These are phyloP conservation scores for Sungouiella blattae DNA, from an alignment of 805 yeast genomes.

Conservation along the genomic window DNA sequence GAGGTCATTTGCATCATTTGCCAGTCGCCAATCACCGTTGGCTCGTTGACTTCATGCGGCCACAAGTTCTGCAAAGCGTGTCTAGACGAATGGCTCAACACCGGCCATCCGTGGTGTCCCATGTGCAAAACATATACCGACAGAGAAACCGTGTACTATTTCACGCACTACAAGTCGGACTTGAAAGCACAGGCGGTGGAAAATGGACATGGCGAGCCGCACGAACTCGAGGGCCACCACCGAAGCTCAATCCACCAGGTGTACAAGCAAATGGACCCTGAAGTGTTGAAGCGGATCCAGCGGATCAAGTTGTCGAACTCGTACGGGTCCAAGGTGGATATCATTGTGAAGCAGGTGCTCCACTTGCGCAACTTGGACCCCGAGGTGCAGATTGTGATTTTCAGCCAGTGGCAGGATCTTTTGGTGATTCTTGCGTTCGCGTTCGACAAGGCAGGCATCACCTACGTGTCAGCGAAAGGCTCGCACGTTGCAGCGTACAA, in stretches of 20 bases:
- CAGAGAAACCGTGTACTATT: slow-evolving; percentile 58
- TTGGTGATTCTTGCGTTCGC: slow-evolving; percentile 65
- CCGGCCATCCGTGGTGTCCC: slow-evolving; percentile 62
- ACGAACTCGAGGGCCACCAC: slow-evolving; percentile 7
- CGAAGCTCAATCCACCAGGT: slow-evolving; percentile 30
- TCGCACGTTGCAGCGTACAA: slow-evolving; percentile 13
- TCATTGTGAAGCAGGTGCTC: slow-evolving; percentile 67
- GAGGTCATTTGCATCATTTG: slow-evolving; percentile 74
- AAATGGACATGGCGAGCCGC: slow-evolving; percentile 15
- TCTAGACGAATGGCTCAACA: slow-evolving; percentile 64
- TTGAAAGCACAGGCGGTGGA: slow-evolving; percentile 46
- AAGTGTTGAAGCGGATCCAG: slow-evolving; percentile 42
- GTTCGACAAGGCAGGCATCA: slow-evolving; percentile 53
- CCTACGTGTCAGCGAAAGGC: slow-evolving; percentile 53
- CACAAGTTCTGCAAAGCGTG: slow-evolving; percentile 88
- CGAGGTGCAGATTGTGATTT: slow-evolving; percentile 74
- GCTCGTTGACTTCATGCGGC: slow-evolving; percentile 86
- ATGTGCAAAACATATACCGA: slow-evolving; percentile 63
- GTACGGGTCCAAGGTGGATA: slow-evolving; percentile 86
- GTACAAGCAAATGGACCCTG: slow-evolving; percentile 44
- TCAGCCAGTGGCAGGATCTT: slow-evolving; percentile 86
- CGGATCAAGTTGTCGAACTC: slow-evolving; percentile 28
- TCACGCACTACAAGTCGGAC: slow-evolving; percentile 56
- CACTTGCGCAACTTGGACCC: slow-evolving; percentile 58
- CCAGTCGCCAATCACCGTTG: slow-evolving; percentile 62